Base-by-base conservation (phyloP, 2,329 filamentous ascomycete species). In the Botrytis cinerea region DNA sequence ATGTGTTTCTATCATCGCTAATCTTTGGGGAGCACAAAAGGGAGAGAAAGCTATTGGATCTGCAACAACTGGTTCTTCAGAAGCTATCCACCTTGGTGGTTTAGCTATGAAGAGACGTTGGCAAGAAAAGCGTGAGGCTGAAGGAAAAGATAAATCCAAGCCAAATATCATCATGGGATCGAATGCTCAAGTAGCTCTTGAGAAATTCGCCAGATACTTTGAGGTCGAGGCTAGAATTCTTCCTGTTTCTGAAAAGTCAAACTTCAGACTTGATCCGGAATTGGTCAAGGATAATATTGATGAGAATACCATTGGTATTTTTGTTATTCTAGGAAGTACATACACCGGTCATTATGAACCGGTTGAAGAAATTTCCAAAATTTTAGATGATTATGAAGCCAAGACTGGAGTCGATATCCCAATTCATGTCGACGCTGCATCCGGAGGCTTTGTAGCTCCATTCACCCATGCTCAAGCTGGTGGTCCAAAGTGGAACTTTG, bases 221-320 rank as follows among this genome's bases (percentile, higher is more conserved):
- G 91, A 93, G 62, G 91, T 93, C 54, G 91, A 93, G 79, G 87
- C 89, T 38, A 85, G 87, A 64, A 91, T 91, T 73, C 82, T 90
- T 67, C 89, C 87, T 28, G 91, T 91, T 18, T 89, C 85, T 70
- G 84, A 87, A 76, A 86, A 88, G 79, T 90, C 88, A 73, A 84
- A 86, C 10, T 91, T 85, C 79, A 83, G 89, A 46, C 84, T 93
- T 12, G 90, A 93, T 76, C 88, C 91, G 0, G 84, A 88, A 6
- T 81, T 90, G 40, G 89, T 93, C 1, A 88, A 86, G 78, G 80
- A 92, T 77, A 91, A 91, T 75, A 86, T 93, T 48, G 91, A 93
- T 75, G 91, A 93, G 81, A 93, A 93, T 77, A 93, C 91, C 0
- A 93, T 93, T 77, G 91, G 91, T n/a, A 84, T 93, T 0, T 93